Evolutionary conservation across 441 rosid genomes (phyloP), one percentile per base, ranked within the genome.

Genomic region (Erysimum cheiri): DNA sequence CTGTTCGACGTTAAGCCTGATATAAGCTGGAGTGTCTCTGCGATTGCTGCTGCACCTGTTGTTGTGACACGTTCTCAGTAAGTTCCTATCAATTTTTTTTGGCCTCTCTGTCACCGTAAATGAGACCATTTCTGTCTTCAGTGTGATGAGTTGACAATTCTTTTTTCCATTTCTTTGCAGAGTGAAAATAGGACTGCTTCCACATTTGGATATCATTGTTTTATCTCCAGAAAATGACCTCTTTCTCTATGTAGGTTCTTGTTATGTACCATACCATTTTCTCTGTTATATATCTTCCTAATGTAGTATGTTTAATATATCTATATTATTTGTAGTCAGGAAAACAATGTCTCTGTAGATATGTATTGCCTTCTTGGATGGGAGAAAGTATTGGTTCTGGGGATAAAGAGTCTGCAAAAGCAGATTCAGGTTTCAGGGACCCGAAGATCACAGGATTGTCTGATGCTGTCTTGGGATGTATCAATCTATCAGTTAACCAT

Each of bases 11-110:
- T 89, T 68, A 88, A 88, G 80, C 96, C 97, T 39, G 96, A 91
- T 77, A 81, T 87, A 90, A 86, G 96, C 89, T 89, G 98, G 99
- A 88, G 88, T 80, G 83, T 91, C 67, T 81, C 97, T 55, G 94
- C 98, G 54, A 78, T 91, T 80, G 87, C 96, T 73, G 97, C 99
- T 70, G 94, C 87, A 40, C 93, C 97, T 60, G 93, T 93, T 73
- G 70, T 69, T 75, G 96, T 91, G 68, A 91, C 97, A 62, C 97
- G 85, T 58, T 93, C 93, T 65, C 78, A 94, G 98, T 96, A 75
- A 81, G 69, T 63, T 75, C 70, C 55, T 65, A n/a, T 61, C 50
- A 50, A 46, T 57, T 54, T 43, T 26, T 67, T 35, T 59, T 22
- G 26, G 40, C 66, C n/a, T 62, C 46, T 46, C 44, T 47, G 33